Conservation (phyloP, 352 stramenopile genomes). For the Globisporangium uncinulatum region DNA sequence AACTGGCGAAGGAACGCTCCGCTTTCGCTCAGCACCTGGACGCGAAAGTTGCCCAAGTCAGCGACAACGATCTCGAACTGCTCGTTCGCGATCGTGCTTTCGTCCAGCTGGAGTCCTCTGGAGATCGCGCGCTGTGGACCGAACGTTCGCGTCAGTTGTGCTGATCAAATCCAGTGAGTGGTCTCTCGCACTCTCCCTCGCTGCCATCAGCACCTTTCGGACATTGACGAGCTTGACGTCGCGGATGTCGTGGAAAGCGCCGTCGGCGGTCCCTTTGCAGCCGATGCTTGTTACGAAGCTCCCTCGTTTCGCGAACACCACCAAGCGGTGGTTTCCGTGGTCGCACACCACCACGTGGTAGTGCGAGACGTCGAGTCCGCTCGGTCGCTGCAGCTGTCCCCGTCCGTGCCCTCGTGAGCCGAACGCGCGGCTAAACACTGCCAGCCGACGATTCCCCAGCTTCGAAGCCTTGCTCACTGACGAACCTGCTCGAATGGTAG, state of each 20-base stretch:
- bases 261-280: conserved; percentile 23
- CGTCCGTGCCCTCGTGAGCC: conserved; percentile 21
- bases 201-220: conserved; percentile 33
- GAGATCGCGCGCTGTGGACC: conserved; percentile 28
- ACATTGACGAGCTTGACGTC: conserved; percentile 55
- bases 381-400: conserved; percentile 35
- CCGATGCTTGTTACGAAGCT: conserved; percentile 42
- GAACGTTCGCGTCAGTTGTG: too few species aligned
- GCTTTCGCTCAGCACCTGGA: conserved; percentile 63
- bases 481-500: neutral
- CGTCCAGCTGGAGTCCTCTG: conserved; percentile 26
- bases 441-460: neutral
- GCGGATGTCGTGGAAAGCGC: conserved; percentile 41
- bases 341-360: conserved; percentile 69
- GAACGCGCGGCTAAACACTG: conserved; percentile 20
- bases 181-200: neutral
- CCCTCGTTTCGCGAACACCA: conserved; percentile 51
- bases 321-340: conserved; percentile 40
- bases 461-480: neutral
- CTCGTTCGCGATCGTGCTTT: conserved; percentile 41
- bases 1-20: conserved; percentile 46
- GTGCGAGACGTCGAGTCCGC: conserved; percentile 49
- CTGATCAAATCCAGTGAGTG: neutral
- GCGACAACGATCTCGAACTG: conserved; percentile 67
- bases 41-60: conserved; percentile 57